Percentiles rank a stretch among this genome's conserved stretches.
phyloP scores from a whole-genome alignment of 2,329 filamentous ascomycete species.

The Emergomyces pasteurianus region DNA sequence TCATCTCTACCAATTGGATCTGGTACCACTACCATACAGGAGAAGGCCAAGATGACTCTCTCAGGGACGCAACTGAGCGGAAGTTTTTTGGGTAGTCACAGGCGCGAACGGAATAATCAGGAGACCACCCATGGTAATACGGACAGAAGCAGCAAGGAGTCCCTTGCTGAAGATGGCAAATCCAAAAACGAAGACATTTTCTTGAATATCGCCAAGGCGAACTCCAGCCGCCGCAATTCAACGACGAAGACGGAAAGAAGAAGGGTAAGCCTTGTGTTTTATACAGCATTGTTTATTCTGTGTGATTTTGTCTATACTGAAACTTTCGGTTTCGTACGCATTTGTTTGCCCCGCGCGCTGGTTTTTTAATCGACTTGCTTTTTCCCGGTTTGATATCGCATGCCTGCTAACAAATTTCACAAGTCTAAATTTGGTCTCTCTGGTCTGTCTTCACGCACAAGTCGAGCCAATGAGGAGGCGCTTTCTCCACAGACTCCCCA shows the following conservation, averaged over 20 bases:
- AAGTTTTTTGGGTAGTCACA: constrained; percentile 14
- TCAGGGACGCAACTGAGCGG: constrained; percentile 12
- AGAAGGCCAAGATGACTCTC: background rate
- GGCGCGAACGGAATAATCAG: background rate
- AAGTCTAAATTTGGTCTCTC: constrained; percentile 29
- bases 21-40: background rate
- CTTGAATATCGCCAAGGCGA: constrained; percentile 34
- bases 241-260: constrained; percentile 26
- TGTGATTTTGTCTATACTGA: background rate
- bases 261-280: constrained; percentile 6
- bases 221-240: constrained; percentile 27
- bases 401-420: constrained; percentile 11
- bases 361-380: background rate
- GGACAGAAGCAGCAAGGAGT: constrained; percentile 17
- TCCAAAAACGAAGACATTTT: constrained; percentile 35
- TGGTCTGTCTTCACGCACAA: constrained; percentile 24
- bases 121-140: background rate
- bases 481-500: constrained; percentile 26
- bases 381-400: background rate
- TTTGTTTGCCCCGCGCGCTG: background rate
- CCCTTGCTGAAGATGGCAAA: constrained; percentile 25
- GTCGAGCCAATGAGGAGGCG: constrained; percentile 21
- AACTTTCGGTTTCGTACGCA: background rate
- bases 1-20: background rate
- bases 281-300: background rate